phyloP scores from a whole-genome alignment of 176 grass and related monocot species.

The Musa schizocarpa region DNA sequence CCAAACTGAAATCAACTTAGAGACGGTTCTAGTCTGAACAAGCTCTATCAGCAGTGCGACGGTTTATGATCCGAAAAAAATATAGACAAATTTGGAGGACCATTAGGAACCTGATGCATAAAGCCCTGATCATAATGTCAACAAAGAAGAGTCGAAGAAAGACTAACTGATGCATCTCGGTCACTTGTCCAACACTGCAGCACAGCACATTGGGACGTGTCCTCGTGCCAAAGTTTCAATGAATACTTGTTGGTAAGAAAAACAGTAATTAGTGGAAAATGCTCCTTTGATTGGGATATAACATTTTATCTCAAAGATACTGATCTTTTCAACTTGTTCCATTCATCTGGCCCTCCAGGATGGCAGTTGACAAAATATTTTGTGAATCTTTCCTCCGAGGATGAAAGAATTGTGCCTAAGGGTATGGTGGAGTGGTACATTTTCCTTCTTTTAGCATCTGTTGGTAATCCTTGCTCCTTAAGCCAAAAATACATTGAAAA shows the following conservation, averaged over 20 bases:
- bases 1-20: too few species aligned
- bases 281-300: background rate
- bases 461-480: slow-evolving; percentile 22
- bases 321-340: slow-evolving; percentile 40
- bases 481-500: slow-evolving; percentile 45
- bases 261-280: background rate
- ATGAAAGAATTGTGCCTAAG: slow-evolving; percentile 41
- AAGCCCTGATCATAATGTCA: too few species aligned
- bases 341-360: slow-evolving; percentile 35
- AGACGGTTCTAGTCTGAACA: too few species aligned
- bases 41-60: too few species aligned
- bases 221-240: too few species aligned
- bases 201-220: too few species aligned
- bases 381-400: slow-evolving; percentile 35
- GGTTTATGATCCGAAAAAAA: too few species aligned
- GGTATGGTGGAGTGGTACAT: slow-evolving; percentile 21
- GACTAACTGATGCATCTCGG: too few species aligned
- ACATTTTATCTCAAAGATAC: background rate
- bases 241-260: background rate
- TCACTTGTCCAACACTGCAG: too few species aligned
- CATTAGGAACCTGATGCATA: too few species aligned
- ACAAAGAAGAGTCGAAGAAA: too few species aligned
- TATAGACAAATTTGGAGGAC: too few species aligned
- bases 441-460: slow-evolving; percentile 10
- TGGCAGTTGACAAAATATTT: slow-evolving; percentile 42